Base-by-base conservation (phyloP, 352 stramenopile genomes). In the Pelagophyceae sp. region DNA sequence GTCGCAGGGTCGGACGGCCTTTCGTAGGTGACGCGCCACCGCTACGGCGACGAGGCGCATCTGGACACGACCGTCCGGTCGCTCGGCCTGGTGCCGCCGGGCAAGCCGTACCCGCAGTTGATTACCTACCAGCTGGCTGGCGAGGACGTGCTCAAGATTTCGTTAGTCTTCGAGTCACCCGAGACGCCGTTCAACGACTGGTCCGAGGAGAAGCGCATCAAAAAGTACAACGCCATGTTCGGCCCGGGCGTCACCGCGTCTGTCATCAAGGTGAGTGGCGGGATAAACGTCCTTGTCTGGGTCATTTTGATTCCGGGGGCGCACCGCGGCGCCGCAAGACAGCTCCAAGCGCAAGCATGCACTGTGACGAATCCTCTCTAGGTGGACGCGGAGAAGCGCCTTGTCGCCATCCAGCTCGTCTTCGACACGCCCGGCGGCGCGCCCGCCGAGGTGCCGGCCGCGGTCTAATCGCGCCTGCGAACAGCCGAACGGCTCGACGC, bases 1-100 rank as follows among this genome's bases (percentile, higher is more conserved):
- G n/a, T n/a, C n/a, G n/a, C n/a, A n/a, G n/a, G n/a, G n/a, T n/a
- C n/a, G n/a, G n/a, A n/a, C n/a, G n/a, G n/a, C n/a, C n/a, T n/a
- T n/a, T n/a, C n/a, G n/a, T n/a, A n/a, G n/a, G 89, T 94, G 0
- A 94, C 89, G n/a, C 80, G 89, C 32, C 89, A 94, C 78, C 78
- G 88, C 71, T 94, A 94, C 81, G 89, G 89, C 79, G 89, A 94
- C 78, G 88, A 94, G 82, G 89, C 89, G 31, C 89, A 94, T 80
- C 83, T 94, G 60, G 89, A 94, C 83, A 92, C 87, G 0, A 94
- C 89, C 25, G 84, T 93, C 0, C 91, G 93, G 76, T 88, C 89
- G 77, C 82, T 94, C 0, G 89, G 89, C 27, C 77, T 94, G 1
- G 88, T 92, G 25, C 80, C 92, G 77, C 89, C 89, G 33, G 86